Conservation (phyloP, 202 grass and related monocot genomes). For the Zizania palustris region DNA sequence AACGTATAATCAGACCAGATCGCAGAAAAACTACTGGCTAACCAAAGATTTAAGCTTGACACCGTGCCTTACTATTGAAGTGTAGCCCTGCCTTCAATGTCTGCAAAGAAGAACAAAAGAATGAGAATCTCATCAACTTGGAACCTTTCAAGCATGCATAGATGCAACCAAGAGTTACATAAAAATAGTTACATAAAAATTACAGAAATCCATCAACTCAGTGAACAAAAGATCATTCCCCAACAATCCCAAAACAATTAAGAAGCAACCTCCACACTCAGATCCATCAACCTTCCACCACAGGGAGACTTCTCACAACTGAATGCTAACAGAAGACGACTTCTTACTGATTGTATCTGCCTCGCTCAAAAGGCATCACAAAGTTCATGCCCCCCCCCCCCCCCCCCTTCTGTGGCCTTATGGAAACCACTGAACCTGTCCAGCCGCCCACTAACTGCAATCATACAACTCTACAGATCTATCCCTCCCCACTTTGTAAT, state of each 20-base stretch:
- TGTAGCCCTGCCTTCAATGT: slow-evolving; percentile 24
- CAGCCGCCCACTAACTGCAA: slow-evolving; percentile 53
- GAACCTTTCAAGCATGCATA: not conserved
- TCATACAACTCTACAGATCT: slow-evolving; percentile 41
- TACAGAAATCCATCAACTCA: not conserved
- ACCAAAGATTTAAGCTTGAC: slow-evolving; percentile 33
- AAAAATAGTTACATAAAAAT: no score
- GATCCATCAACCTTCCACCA: slow-evolving; percentile 24
- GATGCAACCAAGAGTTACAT: slow-evolving; percentile 13
- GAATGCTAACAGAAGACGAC: not conserved
- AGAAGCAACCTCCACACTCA: slow-evolving; percentile 15
- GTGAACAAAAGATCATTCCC: slow-evolving; percentile 8
- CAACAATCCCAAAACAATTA: slow-evolving; percentile 16
- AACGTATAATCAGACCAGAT: not conserved
- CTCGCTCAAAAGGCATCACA: slow-evolving; percentile 5
- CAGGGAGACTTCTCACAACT: slow-evolving; percentile 1
- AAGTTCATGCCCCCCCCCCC: not conserved
- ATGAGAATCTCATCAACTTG: not conserved
- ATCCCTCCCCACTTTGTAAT: slow-evolving; percentile 27
- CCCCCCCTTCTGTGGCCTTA: not conserved
- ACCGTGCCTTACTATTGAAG: not conserved
- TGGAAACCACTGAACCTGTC: slow-evolving; percentile 27
- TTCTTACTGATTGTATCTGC: not conserved
- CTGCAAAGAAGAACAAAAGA: slow-evolving; percentile 15
- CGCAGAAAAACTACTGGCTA: slow-evolving; percentile 6